These are phyloP conservation scores for Iris pallida DNA, from an alignment of 116 monocot species.

Conservation along the genomic window DNA sequence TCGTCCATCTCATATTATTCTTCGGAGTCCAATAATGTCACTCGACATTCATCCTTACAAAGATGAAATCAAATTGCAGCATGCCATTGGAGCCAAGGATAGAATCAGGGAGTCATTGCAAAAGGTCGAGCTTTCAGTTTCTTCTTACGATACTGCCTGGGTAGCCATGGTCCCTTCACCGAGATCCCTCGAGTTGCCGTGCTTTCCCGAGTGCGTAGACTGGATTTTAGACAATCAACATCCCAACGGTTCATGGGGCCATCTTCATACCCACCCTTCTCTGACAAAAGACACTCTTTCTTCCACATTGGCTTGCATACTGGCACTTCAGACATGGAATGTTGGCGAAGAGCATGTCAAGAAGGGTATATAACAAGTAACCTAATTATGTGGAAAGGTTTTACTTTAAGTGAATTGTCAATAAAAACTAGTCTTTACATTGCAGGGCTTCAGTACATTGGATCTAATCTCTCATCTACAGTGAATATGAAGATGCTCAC, in stretches of 20 bases:
- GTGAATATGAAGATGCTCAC: conserved; percentile 41
- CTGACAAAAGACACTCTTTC: too few species aligned
- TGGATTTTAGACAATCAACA: conserved; percentile 84
- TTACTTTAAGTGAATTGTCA: too few species aligned
- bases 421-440: too few species aligned
- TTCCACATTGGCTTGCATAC: too few species aligned
- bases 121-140: conserved; percentile 37
- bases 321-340: too few species aligned
- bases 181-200: conserved; percentile 39
- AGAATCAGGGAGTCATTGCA: conserved; percentile 42
- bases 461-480: conserved; percentile 38
- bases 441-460: conserved; percentile 50
- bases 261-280: conserved; percentile 15
- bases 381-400: too few species aligned
- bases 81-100: conserved; percentile 17
- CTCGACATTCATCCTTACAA: too few species aligned
- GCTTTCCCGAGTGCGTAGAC: conserved; percentile 66
- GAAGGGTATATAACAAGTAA: too few species aligned
- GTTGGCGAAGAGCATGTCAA: too few species aligned
- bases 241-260: conserved; percentile 73
- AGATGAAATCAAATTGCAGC: conserved; percentile 21
- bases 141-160: conserved; percentile 88
- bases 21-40: too few species aligned
- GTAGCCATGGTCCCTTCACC: conserved; percentile 86
- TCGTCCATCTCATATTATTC: too few species aligned